Base-by-base conservation (phyloP, 1,139 yeast genomes). In the Kodamaea arcana region DNA sequence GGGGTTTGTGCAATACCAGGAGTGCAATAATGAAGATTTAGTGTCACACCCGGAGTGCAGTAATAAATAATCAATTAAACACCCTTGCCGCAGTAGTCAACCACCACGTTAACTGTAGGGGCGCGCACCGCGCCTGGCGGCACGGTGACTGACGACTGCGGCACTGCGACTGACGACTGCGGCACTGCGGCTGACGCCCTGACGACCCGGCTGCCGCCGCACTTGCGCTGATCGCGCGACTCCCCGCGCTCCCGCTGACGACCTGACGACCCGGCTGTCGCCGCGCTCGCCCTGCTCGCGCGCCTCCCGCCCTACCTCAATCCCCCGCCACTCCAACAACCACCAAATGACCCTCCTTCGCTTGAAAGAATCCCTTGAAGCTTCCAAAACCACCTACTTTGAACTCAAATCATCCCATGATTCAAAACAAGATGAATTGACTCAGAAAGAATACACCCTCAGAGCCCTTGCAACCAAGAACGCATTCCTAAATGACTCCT, bases 391-490 rank as follows among this genome's bases (percentile, higher is more conserved):
- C 11, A 29, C 30, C 12, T 49, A 43, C 38, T 45, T 40, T 24
- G 50, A 47, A 18, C 37, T 49, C 34, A 46, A 49, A 31, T 31
- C 30, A 25, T 29, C 24, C 5, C 41, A 28, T 15, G 37, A 37
- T n/a, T 24, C 25, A 8, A 33, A 38, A 29, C 41, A 44, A 27
- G 37, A 46, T 20, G 42, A 44, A 29, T 34, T 42, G 29, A 46
- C 43, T 14, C 43, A 45, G 24, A 50, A 47, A 35, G 54, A 50
- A 37, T 44, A 45, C 36, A 33, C 36, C 32, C 23, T 47, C 12
- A 40, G 32, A 7, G 33, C 48, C 3, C 34, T 50, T 11, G 36
- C 40, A 9, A 40, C 36, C 38, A 48, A 48, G 33, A 37, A 45
- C 29, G 26, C 31, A 23, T 43, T 47, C 31, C 33, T 46, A 17